phyloP scores from a whole-genome alignment of 2,329 filamentous ascomycete genomes.

The Claviceps quebecensis region DNA sequence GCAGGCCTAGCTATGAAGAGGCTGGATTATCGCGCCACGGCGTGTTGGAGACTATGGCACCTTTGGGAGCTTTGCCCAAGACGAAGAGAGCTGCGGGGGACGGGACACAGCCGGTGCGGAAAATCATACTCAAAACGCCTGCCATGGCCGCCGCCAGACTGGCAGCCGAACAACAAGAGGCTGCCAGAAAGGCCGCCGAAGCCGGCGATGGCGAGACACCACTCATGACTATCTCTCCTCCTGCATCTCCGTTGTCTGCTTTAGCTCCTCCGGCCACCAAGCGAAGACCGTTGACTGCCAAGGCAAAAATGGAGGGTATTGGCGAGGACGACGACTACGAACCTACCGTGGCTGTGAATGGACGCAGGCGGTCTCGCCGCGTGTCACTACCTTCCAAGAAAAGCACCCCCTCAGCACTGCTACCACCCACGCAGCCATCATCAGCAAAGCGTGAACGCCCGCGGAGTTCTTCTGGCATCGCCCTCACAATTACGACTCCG shows the following conservation, averaged over 20 bases:
- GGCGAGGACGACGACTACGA: conserved; percentile 29
- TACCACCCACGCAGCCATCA: conserved; percentile 1
- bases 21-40: conserved; percentile 58
- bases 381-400: conserved; percentile 17
- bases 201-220: conserved; percentile 11
- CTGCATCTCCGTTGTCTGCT: conserved; percentile 9
- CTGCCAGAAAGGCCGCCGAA: conserved; percentile 8
- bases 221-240: conserved; percentile 4
- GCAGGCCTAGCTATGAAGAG: conserved; percentile 64
- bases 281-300: conserved; percentile 10
- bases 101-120: conserved; percentile 21
- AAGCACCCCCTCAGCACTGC: conserved; percentile 7
- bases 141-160: conserved; percentile 14
- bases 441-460: conserved; percentile 1
- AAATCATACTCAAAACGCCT: conserved; percentile 32
- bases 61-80: conserved; percentile 60
- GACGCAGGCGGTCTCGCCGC: conserved; percentile 19
- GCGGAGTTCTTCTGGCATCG: conserved; percentile 5
- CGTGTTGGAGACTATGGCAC: conserved; percentile 72
- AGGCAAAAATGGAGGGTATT: conserved; percentile 18
- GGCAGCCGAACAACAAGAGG: conserved; percentile 9
- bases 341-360: conserved; percentile 20
- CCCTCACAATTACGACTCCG: conserved; percentile 8
- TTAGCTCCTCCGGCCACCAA: conserved; percentile 11
- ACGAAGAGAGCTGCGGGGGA: conserved; percentile 25